A percentile compares a stretch with the other conserved stretches of the same genome.
Conservation (phyloP, 2,329 filamentous ascomycete genomes). For the Cladosporium sp. region DNA sequence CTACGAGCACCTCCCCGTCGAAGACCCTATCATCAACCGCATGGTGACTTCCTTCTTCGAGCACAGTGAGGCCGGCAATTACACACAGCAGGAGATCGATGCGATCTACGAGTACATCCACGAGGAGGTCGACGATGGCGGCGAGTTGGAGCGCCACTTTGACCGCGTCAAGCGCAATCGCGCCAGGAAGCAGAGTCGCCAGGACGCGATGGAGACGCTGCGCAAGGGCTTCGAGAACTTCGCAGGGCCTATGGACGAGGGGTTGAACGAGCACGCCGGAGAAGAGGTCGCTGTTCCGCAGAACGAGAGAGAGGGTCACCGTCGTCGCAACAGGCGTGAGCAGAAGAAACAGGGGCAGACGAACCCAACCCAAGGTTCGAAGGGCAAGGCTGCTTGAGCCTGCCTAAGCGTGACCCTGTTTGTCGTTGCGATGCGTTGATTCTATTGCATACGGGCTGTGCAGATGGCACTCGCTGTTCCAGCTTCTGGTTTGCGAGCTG, state of each 20-base stretch:
- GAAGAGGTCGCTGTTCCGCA: background rate
- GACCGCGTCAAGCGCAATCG: constrained; percentile 8
- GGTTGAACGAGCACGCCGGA: background rate
- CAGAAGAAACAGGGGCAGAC: background rate
- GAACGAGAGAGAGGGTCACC: background rate
- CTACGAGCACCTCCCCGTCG: constrained; percentile 14
- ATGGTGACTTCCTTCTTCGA: constrained; percentile 18
- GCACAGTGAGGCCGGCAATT: background rate
- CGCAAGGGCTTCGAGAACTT: constrained; percentile 7
- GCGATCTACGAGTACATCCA: constrained; percentile 11
- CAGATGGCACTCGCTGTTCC: too few relatives aligned
- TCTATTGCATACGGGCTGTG: too few relatives aligned
- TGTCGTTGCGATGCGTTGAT: background rate
- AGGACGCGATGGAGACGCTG: constrained; percentile 4
- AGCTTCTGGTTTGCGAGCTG: too few relatives aligned
- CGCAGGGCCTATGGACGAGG: constrained; percentile 5
- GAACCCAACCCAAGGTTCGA: background rate
- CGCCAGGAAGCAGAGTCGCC: background rate
- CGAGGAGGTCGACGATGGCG: background rate
- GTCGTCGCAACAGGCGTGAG: constrained; percentile 13
- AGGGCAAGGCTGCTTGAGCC: background rate
- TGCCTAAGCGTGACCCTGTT: background rate
- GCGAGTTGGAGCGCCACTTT: background rate
- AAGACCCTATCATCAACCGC: constrained; percentile 16
- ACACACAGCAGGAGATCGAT: constrained; percentile 3